Evolutionary conservation across 345 rosid species (phyloP).

Genomic region (Hibiscus tridactylites): DNA sequence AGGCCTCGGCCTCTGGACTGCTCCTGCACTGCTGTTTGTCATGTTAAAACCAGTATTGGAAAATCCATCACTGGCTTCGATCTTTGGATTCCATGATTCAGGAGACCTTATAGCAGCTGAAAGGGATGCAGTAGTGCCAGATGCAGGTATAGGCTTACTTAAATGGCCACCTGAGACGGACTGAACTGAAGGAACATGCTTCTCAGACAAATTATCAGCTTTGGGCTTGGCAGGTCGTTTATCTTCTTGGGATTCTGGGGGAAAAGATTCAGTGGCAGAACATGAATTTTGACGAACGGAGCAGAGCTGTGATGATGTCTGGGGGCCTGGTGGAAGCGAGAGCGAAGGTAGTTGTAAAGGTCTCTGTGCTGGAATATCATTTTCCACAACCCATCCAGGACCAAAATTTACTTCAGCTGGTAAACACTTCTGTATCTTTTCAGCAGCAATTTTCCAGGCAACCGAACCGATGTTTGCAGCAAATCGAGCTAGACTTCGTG

Average conservation of each 20-base stretch:
- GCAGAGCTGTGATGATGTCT: slow-evolving; percentile 15
- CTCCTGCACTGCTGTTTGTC: slow-evolving; percentile 16
- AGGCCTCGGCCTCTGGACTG: slow-evolving; percentile 19
- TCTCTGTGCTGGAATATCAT: slow-evolving; percentile 35
- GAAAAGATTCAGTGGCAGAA: slow-evolving; percentile 10
- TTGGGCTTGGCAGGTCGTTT: slow-evolving; percentile 11
- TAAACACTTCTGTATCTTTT: slow-evolving; percentile 45
- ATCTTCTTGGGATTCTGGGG: slow-evolving; percentile 14
- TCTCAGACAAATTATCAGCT: slow-evolving; percentile 17
- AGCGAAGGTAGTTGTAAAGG: slow-evolving; percentile 9
- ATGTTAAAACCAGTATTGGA: slow-evolving; percentile 6
- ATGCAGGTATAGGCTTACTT: slow-evolving; percentile 11
- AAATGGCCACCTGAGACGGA: slow-evolving; percentile 10
- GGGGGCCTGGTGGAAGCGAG: slow-evolving; percentile 7
- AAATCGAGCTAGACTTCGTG: slow-evolving; percentile 72
- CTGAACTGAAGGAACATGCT: slow-evolving; percentile 12
- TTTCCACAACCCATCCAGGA: slow-evolving; percentile 84
- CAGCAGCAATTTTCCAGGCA: slow-evolving; percentile 61
- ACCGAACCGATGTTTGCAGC: slow-evolving; percentile 67
- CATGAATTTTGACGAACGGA: slow-evolving; percentile 17
- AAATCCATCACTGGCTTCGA: slow-evolving; percentile 15
- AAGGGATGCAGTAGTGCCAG: slow-evolving; percentile 11
- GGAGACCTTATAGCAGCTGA: slow-evolving; percentile 13
- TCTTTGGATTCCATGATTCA: slow-evolving; percentile 21
- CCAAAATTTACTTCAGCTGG: slow-evolving; percentile 59